A percentile compares a stretch with the other conserved stretches of the same genome.
phyloP scores from a whole-genome alignment of 177 flowering plant species.

The Vitis hybrid region DNA sequence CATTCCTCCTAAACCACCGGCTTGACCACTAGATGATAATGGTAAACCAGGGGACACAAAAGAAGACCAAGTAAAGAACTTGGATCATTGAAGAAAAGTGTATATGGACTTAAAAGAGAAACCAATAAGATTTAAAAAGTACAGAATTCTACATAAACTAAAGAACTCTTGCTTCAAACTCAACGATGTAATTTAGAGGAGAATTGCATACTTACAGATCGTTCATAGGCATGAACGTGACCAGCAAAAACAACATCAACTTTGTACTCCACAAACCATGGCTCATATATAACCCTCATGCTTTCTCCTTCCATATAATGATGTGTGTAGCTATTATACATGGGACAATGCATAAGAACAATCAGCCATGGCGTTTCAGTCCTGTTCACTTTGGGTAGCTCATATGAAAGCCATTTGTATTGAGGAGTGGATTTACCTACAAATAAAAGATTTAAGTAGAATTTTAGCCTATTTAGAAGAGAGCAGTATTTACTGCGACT shows the following conservation, averaged over 20 bases:
- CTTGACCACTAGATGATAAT: too few relatives aligned
- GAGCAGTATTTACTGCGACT: too few relatives aligned
- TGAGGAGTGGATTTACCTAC: slow-evolving; percentile 63
- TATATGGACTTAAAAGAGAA: too few relatives aligned
- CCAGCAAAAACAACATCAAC: slow-evolving; percentile 78
- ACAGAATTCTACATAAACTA: too few relatives aligned
- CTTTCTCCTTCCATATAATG: slow-evolving; percentile 74
- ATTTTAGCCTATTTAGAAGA: too few relatives aligned
- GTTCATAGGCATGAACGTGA: slow-evolving; percentile 81
- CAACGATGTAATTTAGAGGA: neutral
- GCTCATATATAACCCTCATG: slow-evolving; percentile 59
- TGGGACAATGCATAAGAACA: slow-evolving; percentile 53
- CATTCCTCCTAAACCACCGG: too few relatives aligned
- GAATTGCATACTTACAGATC: slow-evolving; percentile 51
- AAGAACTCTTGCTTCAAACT: neutral
- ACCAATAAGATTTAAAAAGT: neutral
- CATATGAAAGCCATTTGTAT: slow-evolving; percentile 51
- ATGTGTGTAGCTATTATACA: slow-evolving; percentile 44
- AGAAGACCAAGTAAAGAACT: too few relatives aligned
- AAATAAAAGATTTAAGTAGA: neutral
- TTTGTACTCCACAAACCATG: slow-evolving; percentile 63
- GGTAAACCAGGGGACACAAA: too few relatives aligned
- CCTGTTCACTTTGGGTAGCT: slow-evolving; percentile 53
- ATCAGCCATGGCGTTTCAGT: slow-evolving; percentile 69
- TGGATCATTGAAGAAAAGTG: too few relatives aligned